A percentile compares a stretch with the other conserved stretches of the same genome.
These are phyloP conservation scores for Grosmannia huntii DNA, from an alignment of 2,329 filamentous ascomycete species.

Conservation along the genomic window DNA sequence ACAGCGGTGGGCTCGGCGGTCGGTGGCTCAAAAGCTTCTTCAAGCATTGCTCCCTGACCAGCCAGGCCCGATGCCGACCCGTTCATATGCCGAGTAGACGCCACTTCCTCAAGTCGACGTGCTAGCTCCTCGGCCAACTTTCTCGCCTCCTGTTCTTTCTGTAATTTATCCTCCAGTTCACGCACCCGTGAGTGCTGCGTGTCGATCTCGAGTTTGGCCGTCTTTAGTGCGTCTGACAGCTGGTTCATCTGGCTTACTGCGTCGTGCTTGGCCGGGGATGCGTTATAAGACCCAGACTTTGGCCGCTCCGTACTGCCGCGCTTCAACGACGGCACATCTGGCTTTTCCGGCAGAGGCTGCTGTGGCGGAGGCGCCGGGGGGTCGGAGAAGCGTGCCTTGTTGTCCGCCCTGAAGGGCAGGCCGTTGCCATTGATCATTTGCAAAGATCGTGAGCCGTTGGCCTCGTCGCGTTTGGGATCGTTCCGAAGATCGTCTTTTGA, in stretches of 20 bases:
- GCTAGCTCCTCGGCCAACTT: slow-evolving; percentile 76
- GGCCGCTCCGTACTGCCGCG: slow-evolving; percentile 64
- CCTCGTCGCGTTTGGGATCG: slow-evolving; percentile 35
- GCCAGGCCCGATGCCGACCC: slow-evolving; percentile 20
- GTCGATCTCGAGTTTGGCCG: slow-evolving; percentile 77
- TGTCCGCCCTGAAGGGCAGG: slow-evolving; percentile 52
- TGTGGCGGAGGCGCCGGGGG: slow-evolving; percentile 88
- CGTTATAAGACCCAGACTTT: slow-evolving; percentile 36
- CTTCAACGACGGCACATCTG: slow-evolving; percentile 64
- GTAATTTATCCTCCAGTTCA: slow-evolving; percentile 67
- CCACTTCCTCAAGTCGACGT: slow-evolving; percentile 50
- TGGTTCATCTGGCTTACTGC: slow-evolving; percentile 64
- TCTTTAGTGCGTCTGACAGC: slow-evolving; percentile 72
- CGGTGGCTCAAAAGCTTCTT: slow-evolving; percentile 34
- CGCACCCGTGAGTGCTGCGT: slow-evolving; percentile 67
- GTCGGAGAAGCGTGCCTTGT: slow-evolving; percentile 78
- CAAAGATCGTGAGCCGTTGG: slow-evolving; percentile 18
- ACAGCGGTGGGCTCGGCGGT: background rate
- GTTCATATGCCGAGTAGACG: slow-evolving; percentile 19
- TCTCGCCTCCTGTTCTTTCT: slow-evolving; percentile 67
- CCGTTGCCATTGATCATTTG: slow-evolving; percentile 38
- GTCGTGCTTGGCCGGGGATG: slow-evolving; percentile 47
- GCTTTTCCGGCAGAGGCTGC: slow-evolving; percentile 86
- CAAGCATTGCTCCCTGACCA: slow-evolving; percentile 25
- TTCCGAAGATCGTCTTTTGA: slow-evolving; percentile 56